These are phyloP conservation scores for Penicillium dipodomyicola DNA, from an alignment of 495 filamentous ascomycete species.

Conservation along the genomic window DNA sequence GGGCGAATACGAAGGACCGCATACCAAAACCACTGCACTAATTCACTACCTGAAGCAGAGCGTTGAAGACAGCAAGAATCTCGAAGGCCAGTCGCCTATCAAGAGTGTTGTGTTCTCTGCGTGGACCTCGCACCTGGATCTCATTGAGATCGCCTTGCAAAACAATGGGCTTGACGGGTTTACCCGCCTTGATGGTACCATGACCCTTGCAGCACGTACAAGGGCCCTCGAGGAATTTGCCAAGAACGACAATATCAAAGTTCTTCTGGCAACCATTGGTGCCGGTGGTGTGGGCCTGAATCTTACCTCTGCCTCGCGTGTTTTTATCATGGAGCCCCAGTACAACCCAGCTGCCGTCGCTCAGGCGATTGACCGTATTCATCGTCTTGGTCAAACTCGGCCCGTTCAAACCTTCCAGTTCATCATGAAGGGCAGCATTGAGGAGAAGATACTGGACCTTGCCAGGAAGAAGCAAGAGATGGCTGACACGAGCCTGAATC, in stretches of 20 bases:
- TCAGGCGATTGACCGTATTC: conserved; percentile 91
- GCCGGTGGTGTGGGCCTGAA: conserved; percentile 93
- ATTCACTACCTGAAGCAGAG: conserved; percentile 61
- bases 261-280: conserved; percentile 87
- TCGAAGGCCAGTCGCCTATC: conserved; percentile 62
- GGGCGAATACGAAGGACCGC: conserved; percentile 75
- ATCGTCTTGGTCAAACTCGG: conserved; percentile 86
- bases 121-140: conserved; percentile 92
- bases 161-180: conserved; percentile 59
- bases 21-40: conserved; percentile 85
- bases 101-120: conserved; percentile 91
- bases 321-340: conserved; percentile 97
- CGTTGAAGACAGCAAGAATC: conserved; percentile 55
- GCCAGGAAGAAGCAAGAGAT: conserved; percentile 89
- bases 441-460: conserved; percentile 87
- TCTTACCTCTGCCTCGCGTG: conserved; percentile 76
- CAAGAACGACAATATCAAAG: conserved; percentile 64
- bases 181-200: conserved; percentile 84
- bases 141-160: conserved; percentile 82
- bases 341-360: conserved; percentile 95
- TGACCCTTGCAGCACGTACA: conserved; percentile 68
- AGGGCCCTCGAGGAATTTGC: conserved; percentile 73
- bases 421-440: conserved; percentile 86
- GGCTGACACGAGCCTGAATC: conserved; percentile 79
- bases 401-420: conserved; percentile 77